Base-by-base conservation (phyloP, 2,329 filamentous ascomycete genomes). In the Stachybotrys echinatus region DNA sequence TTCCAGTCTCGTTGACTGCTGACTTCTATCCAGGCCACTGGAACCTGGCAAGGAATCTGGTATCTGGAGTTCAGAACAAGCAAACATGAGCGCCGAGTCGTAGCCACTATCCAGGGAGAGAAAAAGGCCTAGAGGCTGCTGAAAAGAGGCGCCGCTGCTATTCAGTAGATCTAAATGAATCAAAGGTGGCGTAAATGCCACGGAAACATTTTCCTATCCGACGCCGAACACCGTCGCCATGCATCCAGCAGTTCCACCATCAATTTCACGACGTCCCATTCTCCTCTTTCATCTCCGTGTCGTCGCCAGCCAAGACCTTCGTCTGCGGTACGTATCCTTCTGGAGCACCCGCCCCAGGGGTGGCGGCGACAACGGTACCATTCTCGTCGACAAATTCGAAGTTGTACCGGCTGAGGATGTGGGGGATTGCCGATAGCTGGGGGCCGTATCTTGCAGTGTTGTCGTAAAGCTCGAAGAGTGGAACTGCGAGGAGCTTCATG, bases 401-500 rank as follows among this genome's bases (percentile, higher is more conserved):
- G 71, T 96, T 95, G 73, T 97, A 99, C 49, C 91, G 81, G 55
- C 91, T 96, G 12, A 99, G 81, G 5, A 97, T 79, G 67, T 99
- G 94, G 0, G 94, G 94, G 50, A 99, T 97, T 1, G 94, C 94
- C 2, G 92, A 95, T 17, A 99, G 83, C 66, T 99, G 94, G 5
- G 94, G 94, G 0, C 94, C 94, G 66, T 99, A 99, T 52, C 94
- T 80, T 12, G 87, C 88, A 1, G 90, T 96, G 70, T 99, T 99
- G 64, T 99, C 94, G 75, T 99, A 99, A 38, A 99, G 83, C 73
- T 99, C 94, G 71, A 97, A 97, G 1, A 99, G 79, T 1, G 94
- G 94, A 2, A 99, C 94, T 2, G 94, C 94, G 39, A 99, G 85
- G 21, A 99, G 84, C 69, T 99, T 99, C 94, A 99, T 97, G 73